Evolutionary conservation across 2,329 filamentous ascomycete species (phyloP).

Genomic region (Periconia sp.): DNA sequence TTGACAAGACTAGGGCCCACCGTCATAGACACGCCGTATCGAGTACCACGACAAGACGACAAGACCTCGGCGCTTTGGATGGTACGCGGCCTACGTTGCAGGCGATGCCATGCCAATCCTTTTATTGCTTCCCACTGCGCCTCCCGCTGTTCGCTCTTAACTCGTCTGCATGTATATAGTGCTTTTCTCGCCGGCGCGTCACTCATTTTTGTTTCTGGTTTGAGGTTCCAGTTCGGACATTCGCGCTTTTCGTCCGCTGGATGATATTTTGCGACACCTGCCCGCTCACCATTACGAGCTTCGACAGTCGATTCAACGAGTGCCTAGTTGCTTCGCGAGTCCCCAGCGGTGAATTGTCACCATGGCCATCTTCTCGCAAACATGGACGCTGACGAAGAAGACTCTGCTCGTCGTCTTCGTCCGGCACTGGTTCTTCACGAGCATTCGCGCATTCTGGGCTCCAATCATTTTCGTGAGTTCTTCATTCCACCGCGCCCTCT

Average conservation of each 20-base stretch:
- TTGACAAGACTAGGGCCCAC: too few relatives aligned
- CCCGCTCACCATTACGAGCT: too few relatives aligned
- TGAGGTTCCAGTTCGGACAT: neutral
- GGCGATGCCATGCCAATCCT: neutral
- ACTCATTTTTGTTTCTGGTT: neutral
- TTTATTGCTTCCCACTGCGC: neutral
- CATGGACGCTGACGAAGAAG: constrained; percentile 60
- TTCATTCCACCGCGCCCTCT: neutral
- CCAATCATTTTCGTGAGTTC: constrained; percentile 54
- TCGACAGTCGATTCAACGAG: too few relatives aligned
- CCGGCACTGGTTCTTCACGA: constrained; percentile 57
- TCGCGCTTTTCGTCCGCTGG: neutral
- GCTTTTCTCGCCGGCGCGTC: neutral
- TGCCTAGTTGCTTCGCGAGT: neutral
- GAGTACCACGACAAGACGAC: neutral
- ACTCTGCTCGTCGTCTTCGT: constrained; percentile 58
- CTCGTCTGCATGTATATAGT: neutral
- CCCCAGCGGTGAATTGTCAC: constrained; percentile 1
- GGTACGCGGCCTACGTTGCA: neutral
- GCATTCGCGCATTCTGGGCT: constrained; percentile 57
- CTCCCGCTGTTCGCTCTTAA: neutral
- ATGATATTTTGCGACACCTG: too few relatives aligned
- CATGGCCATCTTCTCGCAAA: constrained; percentile 50
- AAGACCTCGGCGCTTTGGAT: neutral
- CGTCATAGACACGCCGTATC: neutral